Percentiles rank a stretch among this genome's conserved stretches.
These are phyloP conservation scores for Daldinia bambusicola DNA, from an alignment of 495 filamentous ascomycete genomes.

Conservation along the genomic window DNA sequence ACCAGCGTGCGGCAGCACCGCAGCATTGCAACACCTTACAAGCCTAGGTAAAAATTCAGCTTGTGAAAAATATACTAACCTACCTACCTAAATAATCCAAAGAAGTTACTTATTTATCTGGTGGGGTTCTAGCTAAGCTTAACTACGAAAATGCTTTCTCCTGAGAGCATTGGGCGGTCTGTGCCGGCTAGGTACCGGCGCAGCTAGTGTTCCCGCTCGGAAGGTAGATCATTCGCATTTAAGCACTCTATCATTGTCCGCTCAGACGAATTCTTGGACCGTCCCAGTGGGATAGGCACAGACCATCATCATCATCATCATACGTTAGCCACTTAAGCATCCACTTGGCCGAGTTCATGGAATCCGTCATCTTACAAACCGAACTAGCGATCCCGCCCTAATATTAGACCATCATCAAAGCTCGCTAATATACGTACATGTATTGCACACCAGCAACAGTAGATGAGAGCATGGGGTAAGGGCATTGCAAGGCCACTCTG, in stretches of 20 bases:
- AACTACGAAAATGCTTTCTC: constrained; percentile 18
- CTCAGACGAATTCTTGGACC: constrained; percentile 25
- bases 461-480: constrained; percentile 29
- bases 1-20: background rate
- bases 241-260: constrained; percentile 20
- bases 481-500: constrained; percentile 10
- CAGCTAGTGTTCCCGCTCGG: constrained; percentile 38
- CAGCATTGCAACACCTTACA: background rate
- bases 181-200: constrained; percentile 29
- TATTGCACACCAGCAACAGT: constrained; percentile 26
- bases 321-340: constrained; percentile 13
- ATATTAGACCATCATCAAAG: constrained; percentile 26
- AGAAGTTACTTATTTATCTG: background rate
- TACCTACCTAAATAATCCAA: background rate
- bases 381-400: constrained; percentile 23
- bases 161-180: constrained; percentile 28
- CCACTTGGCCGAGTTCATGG: constrained; percentile 11
- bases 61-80: too few species aligned
- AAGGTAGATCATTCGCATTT: constrained; percentile 36
- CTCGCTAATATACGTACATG: constrained; percentile 28
- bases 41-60: background rate
- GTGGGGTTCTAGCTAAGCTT: constrained; percentile 15
- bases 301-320: constrained; percentile 28
- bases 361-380: constrained; percentile 28
- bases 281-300: constrained; percentile 36